A percentile compares a stretch with the other conserved stretches of the same genome.
Conservation (phyloP, 2,329 filamentous ascomycete species). For the Aspergillus sp. region DNA sequence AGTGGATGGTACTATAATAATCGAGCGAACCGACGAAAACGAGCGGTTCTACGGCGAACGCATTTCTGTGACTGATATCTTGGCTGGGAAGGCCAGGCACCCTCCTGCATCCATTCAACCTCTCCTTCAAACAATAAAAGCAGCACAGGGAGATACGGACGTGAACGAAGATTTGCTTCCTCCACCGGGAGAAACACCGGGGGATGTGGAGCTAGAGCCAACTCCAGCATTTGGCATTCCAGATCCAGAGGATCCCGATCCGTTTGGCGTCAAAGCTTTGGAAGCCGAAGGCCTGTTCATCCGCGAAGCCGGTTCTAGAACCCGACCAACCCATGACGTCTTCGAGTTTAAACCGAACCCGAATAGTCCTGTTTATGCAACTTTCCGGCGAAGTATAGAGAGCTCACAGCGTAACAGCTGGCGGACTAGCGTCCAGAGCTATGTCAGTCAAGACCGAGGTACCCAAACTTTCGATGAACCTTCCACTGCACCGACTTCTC, state of each 20-base stretch:
- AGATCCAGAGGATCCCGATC: slow-evolving; percentile 78
- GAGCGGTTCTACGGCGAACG: slow-evolving; percentile 76
- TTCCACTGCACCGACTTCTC: slow-evolving; percentile 30
- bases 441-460: slow-evolving; percentile 59
- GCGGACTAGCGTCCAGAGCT: slow-evolving; percentile 67
- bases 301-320: slow-evolving; percentile 78
- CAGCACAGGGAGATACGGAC: slow-evolving; percentile 79
- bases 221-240: slow-evolving; percentile 69
- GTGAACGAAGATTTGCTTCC: slow-evolving; percentile 69
- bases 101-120: slow-evolving; percentile 58
- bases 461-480: slow-evolving; percentile 64
- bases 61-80: slow-evolving; percentile 62
- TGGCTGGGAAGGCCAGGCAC: slow-evolving; percentile 59
- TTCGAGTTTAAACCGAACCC: slow-evolving; percentile 81
- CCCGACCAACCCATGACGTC: slow-evolving; percentile 71
- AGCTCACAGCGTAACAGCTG: slow-evolving; percentile 64
- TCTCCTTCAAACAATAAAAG: slow-evolving; percentile 80
- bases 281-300: slow-evolving; percentile 82
- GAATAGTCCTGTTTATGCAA: slow-evolving; percentile 66
- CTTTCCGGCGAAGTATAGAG: slow-evolving; percentile 68
- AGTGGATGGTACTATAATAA: slow-evolving; percentile 81
- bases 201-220: slow-evolving; percentile 63
- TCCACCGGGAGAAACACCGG: slow-evolving; percentile 68
- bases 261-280: slow-evolving; percentile 86
- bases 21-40: slow-evolving; percentile 86